A percentile compares a stretch with the other conserved stretches of the same genome.
phyloP scores from a whole-genome alignment of 2,329 filamentous ascomycete species.

The Paracoccidioides brasiliensis region DNA sequence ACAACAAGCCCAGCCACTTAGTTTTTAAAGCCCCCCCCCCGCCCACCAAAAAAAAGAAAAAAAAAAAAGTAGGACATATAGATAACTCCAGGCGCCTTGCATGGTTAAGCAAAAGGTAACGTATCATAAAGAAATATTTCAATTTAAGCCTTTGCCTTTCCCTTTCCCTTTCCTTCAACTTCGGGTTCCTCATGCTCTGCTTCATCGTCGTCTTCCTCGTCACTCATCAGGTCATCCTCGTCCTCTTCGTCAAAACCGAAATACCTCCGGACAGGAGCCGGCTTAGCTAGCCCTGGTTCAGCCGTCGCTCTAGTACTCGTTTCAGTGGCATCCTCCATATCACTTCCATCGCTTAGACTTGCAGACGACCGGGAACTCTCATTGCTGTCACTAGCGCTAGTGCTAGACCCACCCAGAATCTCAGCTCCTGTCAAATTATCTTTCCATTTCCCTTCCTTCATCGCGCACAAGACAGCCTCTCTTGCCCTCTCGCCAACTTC shows the following conservation, averaged over 20 bases:
- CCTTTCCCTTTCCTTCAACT: conserved; percentile 24
- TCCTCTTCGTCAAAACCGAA: conserved; percentile 39
- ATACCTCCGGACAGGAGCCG: conserved; percentile 24
- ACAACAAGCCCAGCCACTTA: neutral
- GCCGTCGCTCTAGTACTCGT: conserved; percentile 17
- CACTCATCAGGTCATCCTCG: conserved; percentile 28
- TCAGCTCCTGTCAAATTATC: conserved; percentile 29
- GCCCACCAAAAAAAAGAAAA: neutral
- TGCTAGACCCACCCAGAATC: conserved; percentile 24
- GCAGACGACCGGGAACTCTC: conserved; percentile 19
- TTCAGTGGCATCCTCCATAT: conserved; percentile 21
- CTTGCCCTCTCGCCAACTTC: conserved; percentile 74
- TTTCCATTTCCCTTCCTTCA: conserved; percentile 46
- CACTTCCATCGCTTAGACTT: conserved; percentile 25
- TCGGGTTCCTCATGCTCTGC: conserved; percentile 13
- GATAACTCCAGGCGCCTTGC: conserved; percentile 13
- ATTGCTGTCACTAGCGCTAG: conserved; percentile 26
- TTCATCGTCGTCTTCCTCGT: conserved; percentile 29
- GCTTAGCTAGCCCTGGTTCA: conserved; percentile 13
- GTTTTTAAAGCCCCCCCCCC: too few species aligned
- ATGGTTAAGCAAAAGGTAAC: neutral
- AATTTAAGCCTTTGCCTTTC: conserved; percentile 18
- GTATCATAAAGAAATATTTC: neutral
- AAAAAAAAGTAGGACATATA: conserved; percentile 3
- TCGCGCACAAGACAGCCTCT: conserved; percentile 59